Evolutionary conservation across 352 stramenopile genomes (phyloP).

Genomic region (Globisporangium nodosum): DNA sequence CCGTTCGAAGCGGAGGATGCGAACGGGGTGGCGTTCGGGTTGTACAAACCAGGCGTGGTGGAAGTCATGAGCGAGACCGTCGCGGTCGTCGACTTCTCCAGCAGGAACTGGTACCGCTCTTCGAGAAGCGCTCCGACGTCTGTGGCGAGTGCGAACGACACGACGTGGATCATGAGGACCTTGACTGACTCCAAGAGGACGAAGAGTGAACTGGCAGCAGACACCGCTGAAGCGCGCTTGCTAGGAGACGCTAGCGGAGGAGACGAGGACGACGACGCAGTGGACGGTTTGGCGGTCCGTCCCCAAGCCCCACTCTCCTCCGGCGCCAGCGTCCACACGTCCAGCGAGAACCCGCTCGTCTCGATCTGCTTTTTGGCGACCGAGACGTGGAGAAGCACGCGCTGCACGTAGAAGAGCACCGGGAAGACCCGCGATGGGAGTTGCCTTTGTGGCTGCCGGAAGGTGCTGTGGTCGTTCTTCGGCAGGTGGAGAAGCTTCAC

Average conservation of each 20-base stretch:
- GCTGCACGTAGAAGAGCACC: conserved; percentile 29
- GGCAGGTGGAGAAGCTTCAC: conserved; percentile 18
- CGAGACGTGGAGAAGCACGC: conserved; percentile 30
- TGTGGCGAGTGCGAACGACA: conserved; percentile 15
- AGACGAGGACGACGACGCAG: neutral
- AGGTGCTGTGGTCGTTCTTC: neutral
- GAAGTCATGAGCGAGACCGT: conserved; percentile 27
- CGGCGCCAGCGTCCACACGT: conserved; percentile 19
- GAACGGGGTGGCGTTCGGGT: neutral
- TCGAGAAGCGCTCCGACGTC: conserved; percentile 14
- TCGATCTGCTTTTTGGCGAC: conserved; percentile 29
- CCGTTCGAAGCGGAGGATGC: conserved; percentile 14
- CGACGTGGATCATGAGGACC: conserved; percentile 26
- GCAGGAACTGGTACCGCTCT: conserved; percentile 15
- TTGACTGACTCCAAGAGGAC: conserved; percentile 42
- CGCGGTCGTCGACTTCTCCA: conserved; percentile 13
- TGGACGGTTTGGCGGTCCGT: neutral
- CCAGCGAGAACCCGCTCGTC: conserved; percentile 17
- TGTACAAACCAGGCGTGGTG: conserved; percentile 22
- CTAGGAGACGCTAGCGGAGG: neutral
- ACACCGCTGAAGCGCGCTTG: neutral
- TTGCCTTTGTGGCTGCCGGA: conserved; percentile 4
- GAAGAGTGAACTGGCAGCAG: conserved; percentile 4
- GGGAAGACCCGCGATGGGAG: conserved; percentile 20
- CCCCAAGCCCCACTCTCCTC: conserved; percentile 15